Percentiles rank a stretch among this genome's conserved stretches.
Conservation (phyloP, 23 red algal genomes). For the Gracilaria domingensis region DNA sequence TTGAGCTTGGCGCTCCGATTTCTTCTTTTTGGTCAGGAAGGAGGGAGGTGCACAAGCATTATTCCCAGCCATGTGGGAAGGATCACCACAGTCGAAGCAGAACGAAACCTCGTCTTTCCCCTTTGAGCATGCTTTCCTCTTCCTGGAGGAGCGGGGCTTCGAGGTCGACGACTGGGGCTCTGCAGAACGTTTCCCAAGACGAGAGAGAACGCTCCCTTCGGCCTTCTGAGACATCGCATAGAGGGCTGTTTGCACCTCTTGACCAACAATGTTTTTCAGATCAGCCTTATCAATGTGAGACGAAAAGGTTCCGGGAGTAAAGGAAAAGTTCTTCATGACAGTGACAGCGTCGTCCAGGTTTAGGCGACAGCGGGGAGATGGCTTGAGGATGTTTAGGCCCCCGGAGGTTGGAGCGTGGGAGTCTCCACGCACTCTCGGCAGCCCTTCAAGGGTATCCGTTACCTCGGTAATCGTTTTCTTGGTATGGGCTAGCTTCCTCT, state of each 20-base stretch:
- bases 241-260: background rate
- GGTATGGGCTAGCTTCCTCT: background rate
- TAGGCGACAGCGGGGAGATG: background rate
- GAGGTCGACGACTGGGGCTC: background rate
- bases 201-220: background rate
- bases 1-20: background rate
- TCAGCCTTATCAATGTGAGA: background rate
- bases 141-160: background rate
- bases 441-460: background rate
- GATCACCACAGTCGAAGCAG: constrained; percentile 26
- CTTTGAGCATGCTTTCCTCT: background rate
- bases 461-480: background rate
- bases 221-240: background rate
- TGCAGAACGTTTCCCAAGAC: background rate
- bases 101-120: background rate
- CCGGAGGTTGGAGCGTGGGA: background rate
- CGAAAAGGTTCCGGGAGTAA: background rate
- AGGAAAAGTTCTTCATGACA: background rate
- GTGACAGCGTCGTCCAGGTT: background rate
- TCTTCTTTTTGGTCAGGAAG: background rate
- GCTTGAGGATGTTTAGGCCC: background rate
- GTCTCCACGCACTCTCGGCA: background rate
- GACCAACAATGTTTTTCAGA: no score
- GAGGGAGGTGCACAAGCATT: background rate
- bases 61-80: background rate